These are phyloP conservation scores for Metarhizium album DNA, from an alignment of 2,329 filamentous ascomycete genomes.

Conservation along the genomic window DNA sequence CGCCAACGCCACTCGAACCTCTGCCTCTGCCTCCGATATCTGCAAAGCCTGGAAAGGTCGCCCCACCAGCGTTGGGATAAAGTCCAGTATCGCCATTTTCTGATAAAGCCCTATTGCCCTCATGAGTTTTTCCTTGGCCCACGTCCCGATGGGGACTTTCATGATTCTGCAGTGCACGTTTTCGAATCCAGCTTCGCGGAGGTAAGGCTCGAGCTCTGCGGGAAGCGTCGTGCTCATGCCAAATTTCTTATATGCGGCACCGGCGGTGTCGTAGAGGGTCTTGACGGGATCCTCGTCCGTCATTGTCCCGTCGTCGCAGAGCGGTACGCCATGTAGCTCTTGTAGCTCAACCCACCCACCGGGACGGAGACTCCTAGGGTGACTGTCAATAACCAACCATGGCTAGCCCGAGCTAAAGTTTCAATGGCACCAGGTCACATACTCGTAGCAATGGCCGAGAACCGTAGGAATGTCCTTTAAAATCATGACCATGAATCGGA, in stretches of 20 bases:
- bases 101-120: slow-evolving; percentile 28
- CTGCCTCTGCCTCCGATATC: slow-evolving; percentile 17
- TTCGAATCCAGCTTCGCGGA: slow-evolving; percentile 11
- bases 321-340: slow-evolving; percentile 23
- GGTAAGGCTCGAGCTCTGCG: slow-evolving; percentile 9
- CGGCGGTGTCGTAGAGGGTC: slow-evolving; percentile 7
- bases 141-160: slow-evolving; percentile 27
- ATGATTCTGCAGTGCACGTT: slow-evolving; percentile 22
- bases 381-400: background rate
- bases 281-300: slow-evolving; percentile 9
- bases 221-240: slow-evolving; percentile 11
- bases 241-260: slow-evolving; percentile 8
- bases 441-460: slow-evolving; percentile 10
- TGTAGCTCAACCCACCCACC: slow-evolving; percentile 35
- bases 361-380: slow-evolving; percentile 20
- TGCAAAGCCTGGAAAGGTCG: slow-evolving; percentile 22
- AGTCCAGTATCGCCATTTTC: slow-evolving; percentile 24
- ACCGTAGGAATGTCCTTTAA: slow-evolving; percentile 11
- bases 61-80: slow-evolving; percentile 25
- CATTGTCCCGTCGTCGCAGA: slow-evolving; percentile 25
- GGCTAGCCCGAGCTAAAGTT: background rate
- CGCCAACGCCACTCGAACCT: slow-evolving; percentile 16
- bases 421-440: slow-evolving; percentile 4
- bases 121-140: slow-evolving; percentile 21
- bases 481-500: slow-evolving; percentile 14